phyloP scores from a whole-genome alignment of 2,329 filamentous ascomycete species.

The Diplocarpon rosae region DNA sequence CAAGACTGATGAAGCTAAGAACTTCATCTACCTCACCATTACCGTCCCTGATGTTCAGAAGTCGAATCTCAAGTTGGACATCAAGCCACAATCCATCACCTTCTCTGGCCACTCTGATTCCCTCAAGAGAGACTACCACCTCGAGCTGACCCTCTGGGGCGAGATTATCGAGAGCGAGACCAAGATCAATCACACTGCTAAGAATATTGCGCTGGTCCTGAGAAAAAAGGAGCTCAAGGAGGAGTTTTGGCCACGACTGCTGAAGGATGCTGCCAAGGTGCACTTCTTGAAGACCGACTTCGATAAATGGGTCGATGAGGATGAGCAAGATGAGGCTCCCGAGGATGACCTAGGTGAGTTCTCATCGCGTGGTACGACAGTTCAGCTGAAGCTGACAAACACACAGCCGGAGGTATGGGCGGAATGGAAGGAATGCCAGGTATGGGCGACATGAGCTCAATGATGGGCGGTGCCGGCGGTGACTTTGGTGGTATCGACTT shows the following conservation, averaged over 20 bases:
- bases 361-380: slow-evolving; percentile 19
- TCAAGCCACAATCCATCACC: slow-evolving; percentile 64
- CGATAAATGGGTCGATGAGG: slow-evolving; percentile 52
- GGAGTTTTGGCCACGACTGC: slow-evolving; percentile 89
- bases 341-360: slow-evolving; percentile 68
- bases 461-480: slow-evolving; percentile 38
- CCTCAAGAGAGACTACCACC: slow-evolving; percentile 77
- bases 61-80: slow-evolving; percentile 67
- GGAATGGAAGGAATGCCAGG: slow-evolving; percentile 44
- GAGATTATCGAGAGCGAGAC: slow-evolving; percentile 80
- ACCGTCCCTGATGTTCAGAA: slow-evolving; percentile 73
- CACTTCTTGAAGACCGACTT: slow-evolving; percentile 99
- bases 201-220: slow-evolving; percentile 82
- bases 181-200: slow-evolving; percentile 79
- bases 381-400: slow-evolving; percentile 7
- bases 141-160: slow-evolving; percentile 77
- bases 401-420: slow-evolving; percentile 37
- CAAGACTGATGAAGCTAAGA: slow-evolving; percentile 66
- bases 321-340: slow-evolving; percentile 85
- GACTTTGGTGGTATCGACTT: slow-evolving; percentile 87
- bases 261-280: slow-evolving; percentile 80
- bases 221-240: slow-evolving; percentile 94
- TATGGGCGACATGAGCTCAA: slow-evolving; percentile 31
- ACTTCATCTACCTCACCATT: slow-evolving; percentile 92
- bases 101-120: slow-evolving; percentile 77